Evolutionary conservation across 2,329 filamentous ascomycete genomes (phyloP).

Genomic region (Calonectria leucothoes): DNA sequence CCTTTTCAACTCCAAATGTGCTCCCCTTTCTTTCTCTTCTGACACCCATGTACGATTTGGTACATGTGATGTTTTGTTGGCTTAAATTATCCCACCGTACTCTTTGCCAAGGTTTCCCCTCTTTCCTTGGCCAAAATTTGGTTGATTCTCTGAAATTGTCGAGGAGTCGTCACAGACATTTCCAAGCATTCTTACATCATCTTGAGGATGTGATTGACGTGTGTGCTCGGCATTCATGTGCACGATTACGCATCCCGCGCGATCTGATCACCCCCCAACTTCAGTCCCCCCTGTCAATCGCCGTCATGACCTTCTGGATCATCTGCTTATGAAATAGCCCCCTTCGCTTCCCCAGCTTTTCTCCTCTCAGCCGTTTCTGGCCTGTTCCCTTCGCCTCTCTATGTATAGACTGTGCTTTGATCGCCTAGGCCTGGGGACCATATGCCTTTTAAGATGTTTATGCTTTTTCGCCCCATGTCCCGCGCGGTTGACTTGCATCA

Average conservation of each 20-base stretch:
- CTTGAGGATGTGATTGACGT: neutral
- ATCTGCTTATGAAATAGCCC: neutral
- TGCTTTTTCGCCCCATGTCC: neutral
- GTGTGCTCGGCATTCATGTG: neutral
- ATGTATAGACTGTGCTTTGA: neutral
- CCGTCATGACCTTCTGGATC: neutral
- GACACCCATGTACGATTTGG: neutral
- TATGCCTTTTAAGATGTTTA: neutral
- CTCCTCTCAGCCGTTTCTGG: neutral
- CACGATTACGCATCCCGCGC: neutral
- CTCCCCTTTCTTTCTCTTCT: neutral
- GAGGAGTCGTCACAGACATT: neutral
- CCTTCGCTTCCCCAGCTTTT: neutral
- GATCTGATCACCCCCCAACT: neutral
- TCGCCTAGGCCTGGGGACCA: neutral
- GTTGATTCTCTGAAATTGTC: neutral
- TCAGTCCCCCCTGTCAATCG: neutral
- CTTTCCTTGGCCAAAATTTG: neutral
- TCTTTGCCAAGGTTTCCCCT: neutral
- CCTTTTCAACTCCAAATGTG: neutral
- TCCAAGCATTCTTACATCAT: neutral
- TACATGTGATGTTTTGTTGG: neutral
- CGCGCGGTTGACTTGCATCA: neutral
- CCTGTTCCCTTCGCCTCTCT: neutral
- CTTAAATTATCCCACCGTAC: neutral